Evolutionary conservation across 345 rosid genomes (phyloP).

Genomic region (Fremontodendron californicum): DNA sequence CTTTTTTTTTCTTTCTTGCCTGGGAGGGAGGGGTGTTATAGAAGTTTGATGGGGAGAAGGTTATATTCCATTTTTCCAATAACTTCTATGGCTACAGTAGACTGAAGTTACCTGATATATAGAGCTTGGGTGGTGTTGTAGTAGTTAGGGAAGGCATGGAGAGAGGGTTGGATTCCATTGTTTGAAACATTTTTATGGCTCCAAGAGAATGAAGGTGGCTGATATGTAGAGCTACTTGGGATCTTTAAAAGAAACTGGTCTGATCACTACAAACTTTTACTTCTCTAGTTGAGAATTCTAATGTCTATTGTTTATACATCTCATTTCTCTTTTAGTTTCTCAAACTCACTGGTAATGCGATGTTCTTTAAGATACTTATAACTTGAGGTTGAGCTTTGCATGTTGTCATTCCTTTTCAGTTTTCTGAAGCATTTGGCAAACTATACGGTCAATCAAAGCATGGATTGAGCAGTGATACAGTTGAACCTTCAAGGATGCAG

Average conservation of each 20-base stretch:
- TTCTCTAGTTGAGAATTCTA: neutral
- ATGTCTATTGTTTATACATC: neutral
- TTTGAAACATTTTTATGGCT: neutral
- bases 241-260: neutral
- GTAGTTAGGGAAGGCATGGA: neutral
- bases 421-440: conserved; percentile 94
- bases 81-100: neutral
- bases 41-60: neutral
- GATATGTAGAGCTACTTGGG: neutral
- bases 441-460: conserved; percentile 80
- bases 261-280: neutral
- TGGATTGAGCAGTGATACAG: conserved; percentile 55
- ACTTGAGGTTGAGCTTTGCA: conserved; percentile 3
- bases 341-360: neutral
- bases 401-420: conserved; percentile 33
- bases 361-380: neutral
- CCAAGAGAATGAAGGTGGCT: neutral
- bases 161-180: neutral
- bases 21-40: neutral
- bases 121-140: neutral
- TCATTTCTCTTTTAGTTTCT: neutral
- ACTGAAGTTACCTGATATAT: neutral
- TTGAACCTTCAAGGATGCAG: conserved; percentile 51
- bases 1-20: neutral
- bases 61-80: neutral